Percentiles rank a stretch among this genome's conserved stretches.
Conservation (phyloP, 1,284 basidiomycete genomes). For the Sphaerobolus stellatus region DNA sequence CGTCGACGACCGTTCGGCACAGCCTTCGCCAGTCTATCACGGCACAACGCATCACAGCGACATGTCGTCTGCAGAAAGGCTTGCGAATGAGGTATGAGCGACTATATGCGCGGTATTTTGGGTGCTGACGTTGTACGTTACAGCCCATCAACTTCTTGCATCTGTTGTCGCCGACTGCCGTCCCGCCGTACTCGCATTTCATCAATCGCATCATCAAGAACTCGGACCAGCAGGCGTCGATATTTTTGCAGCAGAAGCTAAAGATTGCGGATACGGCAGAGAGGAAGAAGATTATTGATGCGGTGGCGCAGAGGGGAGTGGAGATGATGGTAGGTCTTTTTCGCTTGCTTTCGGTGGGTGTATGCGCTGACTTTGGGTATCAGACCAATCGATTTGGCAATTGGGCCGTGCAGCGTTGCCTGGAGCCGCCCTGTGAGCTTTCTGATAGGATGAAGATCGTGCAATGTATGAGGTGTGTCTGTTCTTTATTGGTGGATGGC, state of each 20-base stretch:
- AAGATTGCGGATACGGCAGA: constrained; percentile 79
- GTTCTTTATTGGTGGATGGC: not conserved
- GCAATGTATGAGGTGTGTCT: constrained; percentile 67
- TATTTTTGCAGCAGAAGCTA: constrained; percentile 82
- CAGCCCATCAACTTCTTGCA: constrained; percentile 85
- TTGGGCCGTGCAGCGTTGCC: constrained; percentile 81
- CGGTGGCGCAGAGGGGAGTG: constrained; percentile 74
- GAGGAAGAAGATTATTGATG: constrained; percentile 76
- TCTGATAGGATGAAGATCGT: constrained; percentile 79
- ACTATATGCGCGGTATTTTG: too few species aligned
- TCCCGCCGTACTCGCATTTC: constrained; percentile 76
- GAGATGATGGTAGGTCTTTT: constrained; percentile 76
- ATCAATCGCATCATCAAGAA: constrained; percentile 80
- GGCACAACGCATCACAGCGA: not conserved
- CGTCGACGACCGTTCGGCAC: constrained; percentile 6
- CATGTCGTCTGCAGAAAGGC: constrained; percentile 3
- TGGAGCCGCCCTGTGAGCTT: constrained; percentile 63
- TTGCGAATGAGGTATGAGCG: constrained; percentile 13
- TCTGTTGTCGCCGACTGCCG: constrained; percentile 75
- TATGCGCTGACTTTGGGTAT: not conserved
- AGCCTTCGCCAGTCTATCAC: constrained; percentile 4
- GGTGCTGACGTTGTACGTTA: not conserved
- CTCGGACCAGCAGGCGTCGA: constrained; percentile 84
- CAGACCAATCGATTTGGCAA: constrained; percentile 67
- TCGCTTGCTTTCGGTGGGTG: constrained; percentile 1